Evolutionary conservation across 2,329 filamentous ascomycete species (phyloP), one percentile per base, ranked within the genome.

Genomic region (Pezicula radicicola): DNA sequence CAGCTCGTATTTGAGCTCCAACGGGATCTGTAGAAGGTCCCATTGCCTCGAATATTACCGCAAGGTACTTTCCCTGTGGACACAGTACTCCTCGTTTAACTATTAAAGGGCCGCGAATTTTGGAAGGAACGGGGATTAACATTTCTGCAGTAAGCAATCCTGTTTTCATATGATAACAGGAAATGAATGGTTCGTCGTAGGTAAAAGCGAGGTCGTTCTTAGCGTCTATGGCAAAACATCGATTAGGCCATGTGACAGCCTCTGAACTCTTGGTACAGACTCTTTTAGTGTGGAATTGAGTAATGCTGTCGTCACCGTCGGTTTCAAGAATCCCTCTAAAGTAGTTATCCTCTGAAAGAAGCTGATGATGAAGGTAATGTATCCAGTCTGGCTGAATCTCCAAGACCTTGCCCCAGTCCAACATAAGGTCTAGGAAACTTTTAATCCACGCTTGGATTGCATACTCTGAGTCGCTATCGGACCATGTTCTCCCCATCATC

Each of bases 321-420:
- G 45, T 36, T 36, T 35, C 48, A 15, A 50, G 48, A 21, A 46
- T 16, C 27, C 27, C 21, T 7, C 48, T 41, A 37, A 50, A 50
- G 27, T 25, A 21, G 18, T 37, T 43, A 3, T 27, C 30, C 4
- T 50, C 48, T 1, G 48, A 25, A 21, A 50, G 40, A 25, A 50
- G 37, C 25, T 50, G n/a, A n/a, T 45, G 39, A 28, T 50, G 48
- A 16, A 50, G 15, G 21, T 43, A 50, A 25, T 50, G 41, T 13
- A 50, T 35, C 40, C 41, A 37, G 16, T 37, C 33, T 15, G 48
- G 48, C 15, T 50, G 39, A 12, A 12, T 46, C 35, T 50, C 41
- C 13, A 50, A 28, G 16, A 21, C 40, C 19, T 37, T 46, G 10
- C 48, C 48, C 48, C 48, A 50, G 18, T 50, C 48, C 30, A 50